phyloP scores from a whole-genome alignment of 2,329 filamentous ascomycete genomes.

The Cytospora piceicola region DNA sequence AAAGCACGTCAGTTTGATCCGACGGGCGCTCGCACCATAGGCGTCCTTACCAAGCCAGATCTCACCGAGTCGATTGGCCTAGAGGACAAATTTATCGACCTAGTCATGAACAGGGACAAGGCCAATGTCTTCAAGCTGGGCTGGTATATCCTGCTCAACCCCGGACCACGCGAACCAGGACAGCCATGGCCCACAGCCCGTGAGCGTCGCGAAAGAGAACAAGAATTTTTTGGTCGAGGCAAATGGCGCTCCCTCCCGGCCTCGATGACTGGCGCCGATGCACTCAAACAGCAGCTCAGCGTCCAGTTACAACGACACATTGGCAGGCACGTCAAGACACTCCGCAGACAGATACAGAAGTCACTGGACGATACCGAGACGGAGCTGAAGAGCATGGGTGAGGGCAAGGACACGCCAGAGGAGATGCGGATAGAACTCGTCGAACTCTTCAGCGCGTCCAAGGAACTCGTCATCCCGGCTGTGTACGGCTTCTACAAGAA shows the following conservation, averaged over 20 bases:
- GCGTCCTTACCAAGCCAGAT: conserved; percentile 57
- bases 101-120: conserved; percentile 54
- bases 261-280: conserved; percentile 51
- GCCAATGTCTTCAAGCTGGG: conserved; percentile 56
- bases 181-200: conserved; percentile 49
- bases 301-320: conserved; percentile 56
- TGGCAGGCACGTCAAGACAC: conserved; percentile 54
- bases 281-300: conserved; percentile 54
- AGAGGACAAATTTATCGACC: conserved; percentile 58
- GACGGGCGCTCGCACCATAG: conserved; percentile 52
- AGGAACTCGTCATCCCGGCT: conserved; percentile 57
- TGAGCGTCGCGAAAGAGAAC: conserved; percentile 48
- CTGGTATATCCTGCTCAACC: conserved; percentile 57
- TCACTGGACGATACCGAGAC: conserved; percentile 53
- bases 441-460: conserved; percentile 56
- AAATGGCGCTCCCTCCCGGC: conserved; percentile 54
- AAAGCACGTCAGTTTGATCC: conserved; percentile 57
- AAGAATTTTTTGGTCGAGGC: conserved; percentile 53
- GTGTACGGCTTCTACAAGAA: conserved; percentile 61
- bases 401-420: conserved; percentile 55
- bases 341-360: conserved; percentile 55
- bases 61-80: conserved; percentile 57
- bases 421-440: conserved; percentile 59
- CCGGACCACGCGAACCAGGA: conserved; percentile 47
- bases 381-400: conserved; percentile 55